Conservation (phyloP, 2,329 filamentous ascomycete species). For the Ophiosphaerella herpotricha region DNA sequence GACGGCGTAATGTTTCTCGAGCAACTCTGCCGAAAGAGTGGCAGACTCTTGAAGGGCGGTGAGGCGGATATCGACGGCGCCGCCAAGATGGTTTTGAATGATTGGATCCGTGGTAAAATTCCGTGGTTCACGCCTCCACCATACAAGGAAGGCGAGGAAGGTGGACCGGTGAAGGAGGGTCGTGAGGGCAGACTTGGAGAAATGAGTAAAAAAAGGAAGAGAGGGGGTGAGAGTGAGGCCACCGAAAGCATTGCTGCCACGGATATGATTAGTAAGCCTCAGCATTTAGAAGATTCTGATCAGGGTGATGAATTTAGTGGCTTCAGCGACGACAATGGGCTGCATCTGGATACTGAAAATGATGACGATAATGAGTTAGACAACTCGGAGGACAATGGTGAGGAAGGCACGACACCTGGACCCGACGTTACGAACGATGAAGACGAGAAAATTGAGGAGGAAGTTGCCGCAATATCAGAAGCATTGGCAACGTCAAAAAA, state of each 20-base stretch:
- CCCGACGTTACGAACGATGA: constrained; percentile 28
- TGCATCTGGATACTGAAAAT: constrained; percentile 11
- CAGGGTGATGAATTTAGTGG: constrained; percentile 40
- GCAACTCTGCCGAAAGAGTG: constrained; percentile 82
- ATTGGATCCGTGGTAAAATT: constrained; percentile 92
- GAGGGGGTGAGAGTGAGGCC: constrained; percentile 42
- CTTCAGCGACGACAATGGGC: constrained; percentile 36
- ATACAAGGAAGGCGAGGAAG: constrained; percentile 42
- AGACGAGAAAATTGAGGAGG: constrained; percentile 38
- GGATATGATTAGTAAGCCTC: constrained; percentile 15
- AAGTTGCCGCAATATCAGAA: constrained; percentile 42
- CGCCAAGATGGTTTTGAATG: constrained; percentile 95
- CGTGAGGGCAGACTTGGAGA: constrained; percentile 81
- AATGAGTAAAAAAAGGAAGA: constrained; percentile 79
- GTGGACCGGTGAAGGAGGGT: constrained; percentile 55
- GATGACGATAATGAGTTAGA: constrained; percentile 28
- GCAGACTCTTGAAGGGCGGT: constrained; percentile 85
- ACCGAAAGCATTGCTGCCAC: constrained; percentile 25
- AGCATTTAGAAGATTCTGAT: constrained; percentile 21
- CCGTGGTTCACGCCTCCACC: constrained; percentile 94
- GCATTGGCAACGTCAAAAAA: constrained; percentile 42
- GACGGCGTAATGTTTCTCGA: constrained; percentile 83
- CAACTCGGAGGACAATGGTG: constrained; percentile 22
- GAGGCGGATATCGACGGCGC: constrained; percentile 94
- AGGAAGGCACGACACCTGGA: constrained; percentile 18